These are phyloP conservation scores for Phytophthora pisi DNA, from an alignment of 352 stramenopile species.

Conservation along the genomic window DNA sequence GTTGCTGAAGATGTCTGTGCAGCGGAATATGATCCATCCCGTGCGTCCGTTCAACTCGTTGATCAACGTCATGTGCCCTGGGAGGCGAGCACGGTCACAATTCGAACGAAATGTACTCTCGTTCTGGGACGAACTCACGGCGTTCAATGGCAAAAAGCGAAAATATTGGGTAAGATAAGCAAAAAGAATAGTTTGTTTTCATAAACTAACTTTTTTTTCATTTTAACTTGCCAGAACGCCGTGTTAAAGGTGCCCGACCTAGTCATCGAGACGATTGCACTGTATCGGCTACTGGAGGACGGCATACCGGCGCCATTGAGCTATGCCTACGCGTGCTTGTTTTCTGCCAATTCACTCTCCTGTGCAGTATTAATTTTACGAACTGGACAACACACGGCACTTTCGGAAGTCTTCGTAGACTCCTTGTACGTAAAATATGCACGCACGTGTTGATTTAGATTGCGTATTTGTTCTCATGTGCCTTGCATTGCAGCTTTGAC, in stretches of 20 bases:
- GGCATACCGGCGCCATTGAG: background rate
- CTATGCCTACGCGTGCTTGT: background rate
- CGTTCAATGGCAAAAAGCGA: background rate
- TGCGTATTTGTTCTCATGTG: background rate
- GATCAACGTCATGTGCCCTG: background rate
- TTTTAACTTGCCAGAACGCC: background rate
- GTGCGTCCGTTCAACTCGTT: background rate
- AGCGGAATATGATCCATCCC: background rate
- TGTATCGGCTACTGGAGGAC: background rate
- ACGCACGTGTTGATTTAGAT: background rate
- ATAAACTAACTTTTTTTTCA: background rate
- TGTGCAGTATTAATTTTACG: conserved; percentile 1
- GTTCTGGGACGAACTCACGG: conserved; percentile 1
- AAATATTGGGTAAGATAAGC: background rate
- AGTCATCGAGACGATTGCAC: background rate
- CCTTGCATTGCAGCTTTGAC: background rate
- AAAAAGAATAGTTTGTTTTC: background rate
- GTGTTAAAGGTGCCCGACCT: background rate
- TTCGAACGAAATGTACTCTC: background rate
- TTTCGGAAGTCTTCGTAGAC: background rate
- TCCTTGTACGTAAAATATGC: background rate
- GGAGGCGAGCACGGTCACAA: background rate
- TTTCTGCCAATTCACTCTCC: background rate
- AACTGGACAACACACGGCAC: background rate
- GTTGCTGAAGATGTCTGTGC: conserved; percentile 13